phyloP scores from a whole-genome alignment of 106 monocot genomes.

The Allium fistulosum region DNA sequence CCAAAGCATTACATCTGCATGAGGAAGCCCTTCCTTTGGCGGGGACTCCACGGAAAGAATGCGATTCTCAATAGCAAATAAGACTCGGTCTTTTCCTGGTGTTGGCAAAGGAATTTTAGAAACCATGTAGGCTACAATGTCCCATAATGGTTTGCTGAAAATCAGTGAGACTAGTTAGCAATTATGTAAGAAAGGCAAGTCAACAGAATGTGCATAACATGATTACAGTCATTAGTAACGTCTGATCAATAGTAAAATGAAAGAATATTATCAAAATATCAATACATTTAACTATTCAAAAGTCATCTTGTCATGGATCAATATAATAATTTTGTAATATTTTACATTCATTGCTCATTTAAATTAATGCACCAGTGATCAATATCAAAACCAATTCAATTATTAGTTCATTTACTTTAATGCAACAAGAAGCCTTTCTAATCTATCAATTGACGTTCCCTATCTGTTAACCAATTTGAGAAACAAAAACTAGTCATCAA shows the following conservation, averaged over 20 bases:
- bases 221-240: neutral
- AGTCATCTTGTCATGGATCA: neutral
- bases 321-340: too few species aligned
- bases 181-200: too few species aligned
- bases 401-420: too few species aligned
- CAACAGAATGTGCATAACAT: too few species aligned
- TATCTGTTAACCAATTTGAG: too few species aligned
- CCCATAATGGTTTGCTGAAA: conserved; percentile 94
- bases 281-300: neutral
- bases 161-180: conserved; percentile 5
- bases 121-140: conserved; percentile 73
- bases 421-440: too few species aligned
- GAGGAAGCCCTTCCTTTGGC: conserved; percentile 84
- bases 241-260: neutral
- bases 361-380: too few species aligned
- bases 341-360: too few species aligned
- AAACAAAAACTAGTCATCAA: too few species aligned
- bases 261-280: neutral
- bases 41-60: conserved; percentile 93
- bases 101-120: conserved; percentile 85
- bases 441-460: too few species aligned
- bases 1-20: conserved; percentile 71
- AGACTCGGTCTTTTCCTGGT: conserved; percentile 76
- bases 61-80: conserved; percentile 77
- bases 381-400: too few species aligned